phyloP scores from a whole-genome alignment of 495 filamentous ascomycete genomes.

The Xylaria acuta region DNA sequence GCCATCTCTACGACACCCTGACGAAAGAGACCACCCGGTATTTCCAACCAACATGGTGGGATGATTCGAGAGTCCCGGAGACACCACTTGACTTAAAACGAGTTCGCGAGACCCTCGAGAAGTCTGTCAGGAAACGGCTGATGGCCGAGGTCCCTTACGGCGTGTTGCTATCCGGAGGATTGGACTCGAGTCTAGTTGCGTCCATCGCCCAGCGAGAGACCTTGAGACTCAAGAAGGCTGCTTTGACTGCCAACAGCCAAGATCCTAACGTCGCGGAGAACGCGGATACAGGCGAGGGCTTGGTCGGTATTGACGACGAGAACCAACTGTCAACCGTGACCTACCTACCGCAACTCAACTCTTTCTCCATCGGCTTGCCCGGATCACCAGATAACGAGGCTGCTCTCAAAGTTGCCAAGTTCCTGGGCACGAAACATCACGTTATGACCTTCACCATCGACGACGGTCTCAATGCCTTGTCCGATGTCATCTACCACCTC shows the following conservation, averaged over 20 bases:
- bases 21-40: constrained; percentile 82
- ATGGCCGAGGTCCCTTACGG: constrained; percentile 99
- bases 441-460: constrained; percentile 97
- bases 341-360: constrained; percentile 91
- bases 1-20: constrained; percentile 92
- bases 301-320: constrained; percentile 93
- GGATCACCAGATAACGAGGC: constrained; percentile 89
- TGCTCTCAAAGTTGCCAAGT: constrained; percentile 87
- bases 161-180: constrained; percentile 90
- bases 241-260: constrained; percentile 54
- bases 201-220: constrained; percentile 95
- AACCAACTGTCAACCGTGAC: constrained; percentile 90
- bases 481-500: constrained; percentile 96
- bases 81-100: constrained; percentile 80
- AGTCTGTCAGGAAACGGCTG: constrained; percentile 90
- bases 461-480: constrained; percentile 93
- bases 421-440: constrained; percentile 96
- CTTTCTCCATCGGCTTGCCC: constrained; percentile 95
- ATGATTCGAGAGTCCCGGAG: constrained; percentile 75
- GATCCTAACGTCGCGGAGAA: constrained; percentile 49
- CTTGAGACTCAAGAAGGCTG: constrained; percentile 69
- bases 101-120: constrained; percentile 82
- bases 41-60: constrained; percentile 93
- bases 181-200: constrained; percentile 94
- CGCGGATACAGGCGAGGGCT: constrained; percentile 63